These are phyloP conservation scores for Xylariomycetidae sp. DNA, from an alignment of 2,329 filamentous ascomycete species.

Conservation along the genomic window DNA sequence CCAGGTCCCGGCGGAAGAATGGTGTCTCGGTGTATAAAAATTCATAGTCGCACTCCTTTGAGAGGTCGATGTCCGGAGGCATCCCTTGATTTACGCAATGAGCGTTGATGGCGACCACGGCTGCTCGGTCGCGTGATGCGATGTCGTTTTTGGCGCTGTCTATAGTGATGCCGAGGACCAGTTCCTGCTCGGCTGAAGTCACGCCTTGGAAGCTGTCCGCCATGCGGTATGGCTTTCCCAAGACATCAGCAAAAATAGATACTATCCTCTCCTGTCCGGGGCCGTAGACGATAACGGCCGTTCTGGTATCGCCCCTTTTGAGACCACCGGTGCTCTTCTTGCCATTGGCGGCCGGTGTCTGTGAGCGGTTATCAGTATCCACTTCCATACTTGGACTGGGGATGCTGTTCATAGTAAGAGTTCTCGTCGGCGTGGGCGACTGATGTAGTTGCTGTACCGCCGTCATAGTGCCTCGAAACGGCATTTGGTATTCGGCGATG, in stretches of 20 bases:
- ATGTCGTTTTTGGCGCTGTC: conserved; percentile 54
- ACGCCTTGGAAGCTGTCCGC: conserved; percentile 52
- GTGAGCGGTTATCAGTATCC: conserved; percentile 18
- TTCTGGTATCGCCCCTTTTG: conserved; percentile 51
- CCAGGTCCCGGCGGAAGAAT: conserved; percentile 70
- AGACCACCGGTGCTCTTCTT: conserved; percentile 41
- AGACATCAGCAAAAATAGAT: conserved; percentile 69
- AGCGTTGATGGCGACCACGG: conserved; percentile 68
- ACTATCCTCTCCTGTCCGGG: conserved; percentile 70
- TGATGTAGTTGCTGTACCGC: conserved; percentile 44
- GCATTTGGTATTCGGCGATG: conserved; percentile 3
- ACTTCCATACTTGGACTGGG: conserved; percentile 15
- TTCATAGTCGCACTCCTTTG: conserved; percentile 73
- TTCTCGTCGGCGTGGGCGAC: conserved; percentile 45
- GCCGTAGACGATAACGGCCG: conserved; percentile 65
- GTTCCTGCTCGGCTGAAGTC: conserved; percentile 50
- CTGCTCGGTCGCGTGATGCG: conserved; percentile 49
- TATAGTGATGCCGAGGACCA: conserved; percentile 64
- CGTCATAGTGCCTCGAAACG: conserved; percentile 25
- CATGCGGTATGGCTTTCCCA: conserved; percentile 67
- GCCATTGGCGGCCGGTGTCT: conserved; percentile 23
- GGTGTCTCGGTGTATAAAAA: conserved; percentile 74
- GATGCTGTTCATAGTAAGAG: conserved; percentile 29
- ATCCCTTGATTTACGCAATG: conserved; percentile 70
- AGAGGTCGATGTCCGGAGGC: conserved; percentile 62